Evolutionary conservation across 2,329 filamentous ascomycete genomes (phyloP).

Genomic region (Fusarium austroafricanum): DNA sequence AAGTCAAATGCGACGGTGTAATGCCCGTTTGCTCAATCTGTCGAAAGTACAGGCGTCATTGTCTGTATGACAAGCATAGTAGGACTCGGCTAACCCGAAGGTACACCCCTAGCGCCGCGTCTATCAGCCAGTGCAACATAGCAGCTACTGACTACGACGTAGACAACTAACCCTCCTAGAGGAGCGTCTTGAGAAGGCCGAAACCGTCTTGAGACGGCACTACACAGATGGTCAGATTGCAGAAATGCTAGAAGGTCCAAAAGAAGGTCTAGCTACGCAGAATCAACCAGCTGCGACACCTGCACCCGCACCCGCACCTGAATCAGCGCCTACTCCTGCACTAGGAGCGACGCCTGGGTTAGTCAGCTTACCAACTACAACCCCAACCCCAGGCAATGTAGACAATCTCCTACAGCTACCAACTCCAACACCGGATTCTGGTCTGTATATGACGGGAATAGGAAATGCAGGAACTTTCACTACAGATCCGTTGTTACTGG

Average conservation of each 20-base stretch:
- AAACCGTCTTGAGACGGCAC: slow-evolving; percentile 33
- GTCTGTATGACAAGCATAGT: slow-evolving; percentile 34
- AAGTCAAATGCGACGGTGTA: slow-evolving; percentile 34
- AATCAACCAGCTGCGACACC: slow-evolving; percentile 3
- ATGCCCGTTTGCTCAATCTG: slow-evolving; percentile 34
- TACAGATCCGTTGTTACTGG: slow-evolving; percentile 16
- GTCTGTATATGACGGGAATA: slow-evolving; percentile 11
- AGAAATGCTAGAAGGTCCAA: slow-evolving; percentile 30
- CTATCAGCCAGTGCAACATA: background rate
- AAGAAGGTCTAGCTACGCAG: slow-evolving; percentile 8
- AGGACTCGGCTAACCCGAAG: slow-evolving; percentile 31
- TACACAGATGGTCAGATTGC: slow-evolving; percentile 36
- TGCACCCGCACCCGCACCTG: too few relatives aligned
- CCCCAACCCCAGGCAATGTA: background rate
- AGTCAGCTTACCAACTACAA: slow-evolving; percentile 13
- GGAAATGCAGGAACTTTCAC: slow-evolving; percentile 11
- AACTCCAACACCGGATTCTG: slow-evolving; percentile 1
- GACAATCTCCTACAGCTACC: slow-evolving; percentile 24
- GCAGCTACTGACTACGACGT: slow-evolving; percentile 6
- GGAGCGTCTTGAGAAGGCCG: slow-evolving; percentile 37
- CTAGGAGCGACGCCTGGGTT: slow-evolving; percentile 4
- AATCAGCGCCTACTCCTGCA: slow-evolving; percentile 8
- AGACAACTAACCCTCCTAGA: slow-evolving; percentile 38
- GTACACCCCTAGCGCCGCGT: background rate
- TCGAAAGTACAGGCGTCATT: slow-evolving; percentile 30